Evolutionary conservation across 441 rosid genomes (phyloP).

Genomic region (Erodium chrysanthum): DNA sequence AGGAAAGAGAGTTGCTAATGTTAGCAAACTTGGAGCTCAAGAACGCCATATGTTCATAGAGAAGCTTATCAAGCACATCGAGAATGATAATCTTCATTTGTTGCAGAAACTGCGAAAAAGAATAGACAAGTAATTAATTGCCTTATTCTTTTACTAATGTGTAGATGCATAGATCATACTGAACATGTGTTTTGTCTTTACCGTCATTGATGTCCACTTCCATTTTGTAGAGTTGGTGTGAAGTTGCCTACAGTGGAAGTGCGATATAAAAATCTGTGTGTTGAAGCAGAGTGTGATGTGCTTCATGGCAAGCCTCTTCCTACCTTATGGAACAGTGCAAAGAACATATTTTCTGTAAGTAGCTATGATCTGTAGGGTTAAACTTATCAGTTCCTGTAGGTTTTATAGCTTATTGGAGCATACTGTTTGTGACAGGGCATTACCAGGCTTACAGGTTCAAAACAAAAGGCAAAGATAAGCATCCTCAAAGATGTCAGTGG

Average conservation of each 20-base stretch:
- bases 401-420: neutral
- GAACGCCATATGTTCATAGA: slow-evolving; percentile 45
- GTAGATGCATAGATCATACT: too few relatives aligned
- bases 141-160: slow-evolving; percentile 2
- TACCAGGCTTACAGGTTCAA: slow-evolving; percentile 17
- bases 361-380: neutral
- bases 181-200: too few relatives aligned
- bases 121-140: slow-evolving; percentile 42
- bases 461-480: slow-evolving; percentile 28
- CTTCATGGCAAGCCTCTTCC: slow-evolving; percentile 50
- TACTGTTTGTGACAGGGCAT: slow-evolving; percentile 22
- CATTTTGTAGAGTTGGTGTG: slow-evolving; percentile 32
- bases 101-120: slow-evolving; percentile 42
- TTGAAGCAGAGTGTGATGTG: slow-evolving; percentile 43
- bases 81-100: slow-evolving; percentile 41
- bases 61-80: slow-evolving; percentile 48
- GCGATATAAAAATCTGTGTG: slow-evolving; percentile 32
- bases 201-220: neutral
- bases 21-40: slow-evolving; percentile 39
- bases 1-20: slow-evolving; percentile 32
- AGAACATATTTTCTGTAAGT: slow-evolving; percentile 31
- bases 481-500: slow-evolving; percentile 41
- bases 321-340: slow-evolving; percentile 43
- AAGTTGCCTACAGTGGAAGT: slow-evolving; percentile 45
- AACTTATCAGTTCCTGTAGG: too few relatives aligned